phyloP scores from a whole-genome alignment of 495 filamentous ascomycete species.

The Baudoinia panamericana region DNA sequence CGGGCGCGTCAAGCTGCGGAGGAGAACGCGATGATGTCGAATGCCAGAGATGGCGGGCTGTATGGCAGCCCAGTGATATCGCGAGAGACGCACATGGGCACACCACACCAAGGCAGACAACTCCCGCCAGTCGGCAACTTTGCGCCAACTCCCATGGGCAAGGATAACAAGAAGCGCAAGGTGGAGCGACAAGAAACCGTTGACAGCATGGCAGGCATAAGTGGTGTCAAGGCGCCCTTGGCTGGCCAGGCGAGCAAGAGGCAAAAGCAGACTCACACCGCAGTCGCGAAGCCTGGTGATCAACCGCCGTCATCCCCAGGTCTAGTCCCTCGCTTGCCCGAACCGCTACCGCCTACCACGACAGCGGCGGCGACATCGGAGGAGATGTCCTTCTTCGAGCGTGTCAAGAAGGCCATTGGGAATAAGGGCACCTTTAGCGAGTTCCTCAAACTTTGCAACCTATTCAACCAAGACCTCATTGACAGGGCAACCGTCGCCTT shows the following conservation, averaged over 20 bases:
- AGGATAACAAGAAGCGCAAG: conserved; percentile 70
- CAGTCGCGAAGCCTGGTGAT: conserved; percentile 34
- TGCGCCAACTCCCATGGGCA: conserved; percentile 64
- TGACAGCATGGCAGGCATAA: conserved; percentile 18
- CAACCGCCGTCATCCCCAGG: conserved; percentile 68
- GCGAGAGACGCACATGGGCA: conserved; percentile 31
- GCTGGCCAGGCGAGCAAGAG: conserved; percentile 46
- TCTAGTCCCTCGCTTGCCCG: conserved; percentile 71
- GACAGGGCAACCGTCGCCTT: conserved; percentile 65
- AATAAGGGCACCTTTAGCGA: conserved; percentile 87
- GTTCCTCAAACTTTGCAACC: conserved; percentile 88
- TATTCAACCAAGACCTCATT: conserved; percentile 83
- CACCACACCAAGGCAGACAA: conserved; percentile 28
- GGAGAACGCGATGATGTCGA: conserved; percentile 50
- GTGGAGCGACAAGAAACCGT: conserved; percentile 20
- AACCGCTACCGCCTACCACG: conserved; percentile 64
- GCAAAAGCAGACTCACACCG: conserved; percentile 30
- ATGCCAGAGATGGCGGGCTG: conserved; percentile 33
- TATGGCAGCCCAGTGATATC: conserved; percentile 29
- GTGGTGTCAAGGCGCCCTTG: conserved; percentile 38
- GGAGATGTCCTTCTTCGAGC: conserved; percentile 86
- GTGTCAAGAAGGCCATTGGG: conserved; percentile 87
- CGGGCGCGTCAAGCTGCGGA: conserved; percentile 53
- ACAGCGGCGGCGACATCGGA: conserved; percentile 51
- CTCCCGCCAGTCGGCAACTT: conserved; percentile 89